Conservation (phyloP, 1,284 basidiomycete species). For the Irpex rosettiformis region DNA sequence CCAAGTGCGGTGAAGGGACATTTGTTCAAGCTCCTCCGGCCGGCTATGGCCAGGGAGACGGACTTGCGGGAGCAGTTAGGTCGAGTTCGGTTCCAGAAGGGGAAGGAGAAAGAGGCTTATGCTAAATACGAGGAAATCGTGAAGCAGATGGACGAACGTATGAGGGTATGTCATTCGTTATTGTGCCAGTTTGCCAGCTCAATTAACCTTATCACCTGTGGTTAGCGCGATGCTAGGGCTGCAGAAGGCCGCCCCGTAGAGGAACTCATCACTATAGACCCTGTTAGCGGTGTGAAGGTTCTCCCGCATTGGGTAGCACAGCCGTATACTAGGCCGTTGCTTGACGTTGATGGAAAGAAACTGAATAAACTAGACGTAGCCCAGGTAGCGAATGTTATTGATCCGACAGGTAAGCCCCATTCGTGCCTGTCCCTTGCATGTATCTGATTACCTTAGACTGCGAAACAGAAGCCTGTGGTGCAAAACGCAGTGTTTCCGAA, state of each 20-base stretch:
- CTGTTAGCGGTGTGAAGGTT: slow-evolving; percentile 50
- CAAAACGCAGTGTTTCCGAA: slow-evolving; percentile 10
- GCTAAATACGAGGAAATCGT: slow-evolving; percentile 60
- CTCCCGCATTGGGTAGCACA: slow-evolving; percentile 86
- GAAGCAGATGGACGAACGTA: slow-evolving; percentile 59
- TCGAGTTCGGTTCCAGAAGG: slow-evolving; percentile 36
- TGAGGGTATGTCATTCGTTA: slow-evolving; percentile 49
- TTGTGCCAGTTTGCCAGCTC: neutral
- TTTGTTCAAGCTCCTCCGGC: slow-evolving; percentile 88
- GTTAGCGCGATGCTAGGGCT: slow-evolving; percentile 42
- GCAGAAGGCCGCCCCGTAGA: slow-evolving; percentile 35
- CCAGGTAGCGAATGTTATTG: neutral
- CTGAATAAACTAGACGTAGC: neutral
- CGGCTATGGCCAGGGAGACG: slow-evolving; percentile 65
- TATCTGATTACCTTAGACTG: neutral
- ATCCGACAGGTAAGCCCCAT: neutral
- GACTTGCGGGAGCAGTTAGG: slow-evolving; percentile 77
- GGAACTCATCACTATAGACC: slow-evolving; percentile 47
- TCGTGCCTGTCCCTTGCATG: neutral
- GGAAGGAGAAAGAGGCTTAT: slow-evolving; percentile 39
- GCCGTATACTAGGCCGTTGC: slow-evolving; percentile 65
- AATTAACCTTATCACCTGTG: neutral
- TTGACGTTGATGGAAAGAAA: neutral
- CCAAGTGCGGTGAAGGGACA: slow-evolving; percentile 87
- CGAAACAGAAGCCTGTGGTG: neutral